Evolutionary conservation across 2,329 filamentous ascomycete species (phyloP), one percentile per base, ranked within the genome.

Genomic region (Sporothrix pallida): DNA sequence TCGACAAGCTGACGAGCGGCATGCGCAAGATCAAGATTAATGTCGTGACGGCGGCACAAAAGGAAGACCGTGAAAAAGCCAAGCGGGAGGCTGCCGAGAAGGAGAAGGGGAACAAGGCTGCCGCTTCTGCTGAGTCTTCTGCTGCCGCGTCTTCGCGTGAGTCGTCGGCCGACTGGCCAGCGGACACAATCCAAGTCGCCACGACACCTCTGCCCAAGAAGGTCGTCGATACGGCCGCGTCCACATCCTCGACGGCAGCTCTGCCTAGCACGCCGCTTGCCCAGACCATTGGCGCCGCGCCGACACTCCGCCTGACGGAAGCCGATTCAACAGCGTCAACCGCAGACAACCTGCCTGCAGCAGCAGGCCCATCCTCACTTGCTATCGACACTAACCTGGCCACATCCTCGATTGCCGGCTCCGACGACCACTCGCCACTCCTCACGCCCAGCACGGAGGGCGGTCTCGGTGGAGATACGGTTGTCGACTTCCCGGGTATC

Each of bases 11-110:
- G 75, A 87, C 88, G 0, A 84, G 83, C 50, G 86, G 87, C 1
- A 87, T 91, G 85, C 90, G 87, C 79, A 89, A 87, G 79, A 88
- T 91, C 74, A 90, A 87, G 78, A 88, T 91, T 77, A 90, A 87
- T 71, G 79, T 91, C 31, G 83, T 90, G 54, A 89, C 88, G 1
- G 85, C 89, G 74, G 84, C 88, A 54, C 87, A 90, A 77, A 86
- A 85, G 76, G 88, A 89, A 69, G 87, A 86, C 1, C 85, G 83
- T 37, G 85, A 85, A 31, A 74, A 78, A 54, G 74, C 76, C 62
- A 73, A 73, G 52, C 13, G 17, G 31, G 72, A 50, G 15, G 50
- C 62, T 17, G 72, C 69, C n/a, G 31, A 50, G 48, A 48, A 42
- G 15, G 17, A 13, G 42, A n/a, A 15, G 20, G 58, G 12, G 7